Conservation (phyloP, 2,329 filamentous ascomycete species). For the Tolypocladium paradoxum region DNA sequence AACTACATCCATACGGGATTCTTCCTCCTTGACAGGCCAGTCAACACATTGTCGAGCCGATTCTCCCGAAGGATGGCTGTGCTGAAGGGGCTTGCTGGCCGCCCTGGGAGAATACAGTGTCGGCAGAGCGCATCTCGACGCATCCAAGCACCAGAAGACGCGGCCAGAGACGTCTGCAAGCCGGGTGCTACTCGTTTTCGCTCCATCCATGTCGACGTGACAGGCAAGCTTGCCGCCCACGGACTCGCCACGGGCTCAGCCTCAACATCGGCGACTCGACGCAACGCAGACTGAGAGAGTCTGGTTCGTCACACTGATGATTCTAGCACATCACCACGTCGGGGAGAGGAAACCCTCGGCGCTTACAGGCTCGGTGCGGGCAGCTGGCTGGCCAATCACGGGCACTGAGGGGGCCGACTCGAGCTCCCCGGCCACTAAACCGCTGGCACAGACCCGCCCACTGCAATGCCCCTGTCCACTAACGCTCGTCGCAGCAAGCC, state of each 20-base stretch:
- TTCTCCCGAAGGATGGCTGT: neutral
- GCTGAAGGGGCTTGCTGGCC: neutral
- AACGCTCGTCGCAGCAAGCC: neutral
- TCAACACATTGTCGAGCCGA: neutral
- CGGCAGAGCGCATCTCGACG: neutral
- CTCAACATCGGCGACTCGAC: neutral
- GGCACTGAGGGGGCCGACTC: neutral
- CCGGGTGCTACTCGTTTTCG: too few species aligned
- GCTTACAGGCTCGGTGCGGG: neutral
- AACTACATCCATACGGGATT: neutral
- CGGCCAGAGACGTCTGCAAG: neutral
- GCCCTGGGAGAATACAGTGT: neutral
- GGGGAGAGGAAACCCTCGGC: neutral
- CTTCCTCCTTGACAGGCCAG: neutral
- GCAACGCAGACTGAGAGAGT: neutral
- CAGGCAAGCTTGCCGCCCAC: neutral
- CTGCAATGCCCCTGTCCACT: neutral
- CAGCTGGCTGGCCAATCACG: neutral
- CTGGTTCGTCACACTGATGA: neutral
- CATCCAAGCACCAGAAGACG: too few species aligned
- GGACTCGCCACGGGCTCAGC: neutral
- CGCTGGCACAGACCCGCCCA: neutral
- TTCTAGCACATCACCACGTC: neutral
- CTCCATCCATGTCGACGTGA: neutral
- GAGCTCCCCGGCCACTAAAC: neutral